Base-by-base conservation (phyloP, 495 filamentous ascomycete species). In the Tetracladium marchalianum region DNA sequence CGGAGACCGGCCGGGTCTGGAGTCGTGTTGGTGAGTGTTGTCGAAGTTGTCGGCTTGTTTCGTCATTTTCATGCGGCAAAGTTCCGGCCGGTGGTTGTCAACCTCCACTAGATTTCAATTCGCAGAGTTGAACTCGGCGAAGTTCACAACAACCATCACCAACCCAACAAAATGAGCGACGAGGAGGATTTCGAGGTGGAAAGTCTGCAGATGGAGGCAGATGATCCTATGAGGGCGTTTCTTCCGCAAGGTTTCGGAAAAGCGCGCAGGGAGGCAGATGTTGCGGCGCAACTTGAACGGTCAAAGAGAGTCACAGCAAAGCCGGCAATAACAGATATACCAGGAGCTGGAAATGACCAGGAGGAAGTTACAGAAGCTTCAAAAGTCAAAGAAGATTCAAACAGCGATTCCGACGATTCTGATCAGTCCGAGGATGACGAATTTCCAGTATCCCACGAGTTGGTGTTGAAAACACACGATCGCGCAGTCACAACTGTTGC, bases 401-500 rank as follows among this genome's bases (percentile, higher is more conserved):
- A 74, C 39, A 68, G 70, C 41, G 72, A 76, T 33, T 67, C 72
- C 11, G 76, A 80, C 10, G 73, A 75, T 35, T 72, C 77, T 16
- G 74, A 79, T 33, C 69, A 75, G 13, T 71, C 75, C 5, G 82
- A 88, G 15, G 85, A 90, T 11, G 90, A 95, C 56, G 87, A 92
- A 50, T 96, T 85, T 48, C 92, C 92, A 3, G 81, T 94, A 13
- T 93, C 92, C 7, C 92, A 98, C 55, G 90, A 96, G 63, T 73
- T 98, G 54, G 67, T 90, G 15, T 67, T 98, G 49, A 93, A 90
- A 60, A 90, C 90, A 9, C 92, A 98, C 61, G 87, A 94, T 12
- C 82, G 84, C 43, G 84, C 89, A 5, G 75, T 97, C 43, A 95
- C 93, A 9, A 82, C 80, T 2, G 70, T 86, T 45, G 81, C 87